These are phyloP conservation scores for Cystoderma amianthinum DNA, from an alignment of 768 basidiomycete species.

Conservation along the genomic window DNA sequence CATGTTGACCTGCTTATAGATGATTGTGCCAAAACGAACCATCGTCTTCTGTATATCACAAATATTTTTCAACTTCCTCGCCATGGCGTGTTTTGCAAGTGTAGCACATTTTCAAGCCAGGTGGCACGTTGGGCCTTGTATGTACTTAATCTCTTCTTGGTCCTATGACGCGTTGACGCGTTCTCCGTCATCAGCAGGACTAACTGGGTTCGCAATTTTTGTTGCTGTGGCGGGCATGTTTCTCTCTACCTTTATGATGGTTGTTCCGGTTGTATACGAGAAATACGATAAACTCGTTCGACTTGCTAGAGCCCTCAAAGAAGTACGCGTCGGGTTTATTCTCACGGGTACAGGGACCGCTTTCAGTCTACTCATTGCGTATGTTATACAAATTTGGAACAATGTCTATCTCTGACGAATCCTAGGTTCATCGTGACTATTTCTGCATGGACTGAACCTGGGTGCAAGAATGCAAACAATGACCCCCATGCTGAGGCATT, in stretches of 20 bases:
- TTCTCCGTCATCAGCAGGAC: conserved; percentile 55
- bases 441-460: conserved; percentile 82
- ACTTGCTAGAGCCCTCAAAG: conserved; percentile 74
- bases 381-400: no score
- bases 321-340: conserved; percentile 80
- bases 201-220: conserved; percentile 83
- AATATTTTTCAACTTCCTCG: conserved; percentile 89
- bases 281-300: conserved; percentile 79
- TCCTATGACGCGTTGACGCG: conserved; percentile 4
- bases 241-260: conserved; percentile 65
- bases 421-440: conserved; percentile 68
- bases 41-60: conserved; percentile 74
- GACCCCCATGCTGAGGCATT: conserved; percentile 70
- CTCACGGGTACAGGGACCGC: conserved; percentile 64
- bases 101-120: conserved; percentile 86
- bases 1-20: conserved; percentile 33
- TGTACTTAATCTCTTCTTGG: conserved; percentile 24
- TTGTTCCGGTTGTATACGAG: conserved; percentile 75
- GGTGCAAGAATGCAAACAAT: conserved; percentile 78
- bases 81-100: conserved; percentile 87
- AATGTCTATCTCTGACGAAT: no score
- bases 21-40: conserved; percentile 82
- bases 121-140: conserved; percentile 82
- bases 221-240: conserved; percentile 67
- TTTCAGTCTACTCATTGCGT: conserved; percentile 73